A percentile compares a stretch with the other conserved stretches of the same genome.
Conservation (phyloP, 148 eudicot species). For the Dianthus caryophyllus region DNA sequence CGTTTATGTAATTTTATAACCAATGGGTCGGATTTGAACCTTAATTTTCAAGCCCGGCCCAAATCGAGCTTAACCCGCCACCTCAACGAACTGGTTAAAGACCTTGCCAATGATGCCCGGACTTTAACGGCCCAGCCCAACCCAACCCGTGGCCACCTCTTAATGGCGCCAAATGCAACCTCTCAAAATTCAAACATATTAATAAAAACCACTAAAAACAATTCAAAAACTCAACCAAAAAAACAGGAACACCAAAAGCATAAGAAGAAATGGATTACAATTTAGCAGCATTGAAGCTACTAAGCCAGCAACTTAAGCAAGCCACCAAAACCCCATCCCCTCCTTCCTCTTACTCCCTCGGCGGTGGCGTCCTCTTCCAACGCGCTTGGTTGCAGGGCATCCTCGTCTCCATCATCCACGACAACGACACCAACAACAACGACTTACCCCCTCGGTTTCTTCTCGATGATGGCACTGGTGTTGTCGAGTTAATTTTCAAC, state of each 20-base stretch:
- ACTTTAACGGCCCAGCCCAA: too few relatives aligned
- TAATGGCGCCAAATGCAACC: neutral
- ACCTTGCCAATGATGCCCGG: too few relatives aligned
- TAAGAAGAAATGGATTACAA: constrained; percentile 54
- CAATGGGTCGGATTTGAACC: too few relatives aligned
- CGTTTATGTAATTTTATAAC: too few relatives aligned
- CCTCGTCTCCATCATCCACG: constrained; percentile 37
- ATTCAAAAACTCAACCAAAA: neutral
- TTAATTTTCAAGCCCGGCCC: too few relatives aligned
- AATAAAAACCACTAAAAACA: neutral
- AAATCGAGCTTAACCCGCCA: too few relatives aligned
- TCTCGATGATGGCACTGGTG: constrained; percentile 83
- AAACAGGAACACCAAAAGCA: neutral
- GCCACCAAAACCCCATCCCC: constrained; percentile 33
- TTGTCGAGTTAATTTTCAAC: constrained; percentile 41
- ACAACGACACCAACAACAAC: neutral
- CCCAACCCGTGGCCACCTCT: too few relatives aligned
- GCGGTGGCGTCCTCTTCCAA: constrained; percentile 77
- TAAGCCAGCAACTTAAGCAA: constrained; percentile 48
- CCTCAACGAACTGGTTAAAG: too few relatives aligned
- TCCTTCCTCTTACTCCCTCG: constrained; percentile 40
- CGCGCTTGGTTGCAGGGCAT: constrained; percentile 94
- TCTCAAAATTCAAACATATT: neutral
- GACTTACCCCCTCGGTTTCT: constrained; percentile 28
- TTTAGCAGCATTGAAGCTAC: constrained; percentile 68